These are phyloP conservation scores for Neofusicoccum ribis DNA, from an alignment of 2,329 filamentous ascomycete genomes.

Conservation along the genomic window DNA sequence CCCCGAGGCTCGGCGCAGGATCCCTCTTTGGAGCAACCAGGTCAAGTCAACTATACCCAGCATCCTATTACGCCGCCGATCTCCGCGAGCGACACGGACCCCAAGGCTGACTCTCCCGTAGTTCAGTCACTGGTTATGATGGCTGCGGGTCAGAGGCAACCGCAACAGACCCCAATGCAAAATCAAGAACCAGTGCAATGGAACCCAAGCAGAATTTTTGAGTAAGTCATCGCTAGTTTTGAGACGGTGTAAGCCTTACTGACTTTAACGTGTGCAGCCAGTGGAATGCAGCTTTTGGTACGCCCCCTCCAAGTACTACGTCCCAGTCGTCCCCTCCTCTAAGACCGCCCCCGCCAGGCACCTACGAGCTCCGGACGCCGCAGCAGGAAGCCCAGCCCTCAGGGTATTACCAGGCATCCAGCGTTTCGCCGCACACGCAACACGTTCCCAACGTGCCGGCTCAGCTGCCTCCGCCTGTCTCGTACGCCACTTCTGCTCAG, in stretches of 20 bases:
- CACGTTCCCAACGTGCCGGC: conserved; percentile 30
- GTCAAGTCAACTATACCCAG: conserved; percentile 64
- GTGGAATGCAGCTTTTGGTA: conserved; percentile 94
- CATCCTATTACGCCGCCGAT: conserved; percentile 81
- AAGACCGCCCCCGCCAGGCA: conserved; percentile 43
- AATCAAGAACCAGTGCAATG: conserved; percentile 68
- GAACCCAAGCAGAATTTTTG: conserved; percentile 87
- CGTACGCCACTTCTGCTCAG: conserved; percentile 31
- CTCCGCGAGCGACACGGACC: conserved; percentile 69
- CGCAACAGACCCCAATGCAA: conserved; percentile 50
- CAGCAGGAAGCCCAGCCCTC: conserved; percentile 36
- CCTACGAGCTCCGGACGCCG: conserved; percentile 38
- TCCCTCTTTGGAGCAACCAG: conserved; percentile 51
- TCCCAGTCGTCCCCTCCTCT: conserved; percentile 47
- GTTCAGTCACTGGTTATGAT: conserved; percentile 73
- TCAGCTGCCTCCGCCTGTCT: conserved; percentile 37
- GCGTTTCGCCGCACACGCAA: conserved; percentile 36
- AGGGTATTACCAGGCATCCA: conserved; percentile 35
- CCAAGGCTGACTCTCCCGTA: conserved; percentile 74
- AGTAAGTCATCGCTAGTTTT: conserved; percentile 60
- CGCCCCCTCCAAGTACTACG: conserved; percentile 51
- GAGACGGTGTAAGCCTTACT: conserved; percentile 17
- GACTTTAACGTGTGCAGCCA: conserved; percentile 59
- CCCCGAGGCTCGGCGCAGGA: conserved; percentile 50
- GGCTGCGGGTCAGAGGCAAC: conserved; percentile 56